A percentile compares a stretch with the other conserved stretches of the same genome.
These are phyloP conservation scores for Rhynchospora tenuis DNA, from an alignment of 176 grass and related monocot species.

Conservation along the genomic window DNA sequence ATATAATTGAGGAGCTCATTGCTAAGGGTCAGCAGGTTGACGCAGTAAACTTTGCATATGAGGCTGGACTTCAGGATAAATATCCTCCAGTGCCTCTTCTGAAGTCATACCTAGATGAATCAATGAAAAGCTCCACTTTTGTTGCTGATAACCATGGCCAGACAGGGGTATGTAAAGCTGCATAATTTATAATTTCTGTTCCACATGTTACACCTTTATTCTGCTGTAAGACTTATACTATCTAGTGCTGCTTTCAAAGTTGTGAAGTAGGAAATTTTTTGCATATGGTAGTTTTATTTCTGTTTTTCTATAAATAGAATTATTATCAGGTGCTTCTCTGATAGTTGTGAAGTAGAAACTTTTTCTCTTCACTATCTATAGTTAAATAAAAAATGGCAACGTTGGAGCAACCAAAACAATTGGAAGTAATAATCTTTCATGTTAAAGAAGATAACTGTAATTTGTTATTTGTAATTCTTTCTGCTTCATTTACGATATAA, in stretches of 20 bases:
- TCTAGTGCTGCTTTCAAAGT: not conserved
- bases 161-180: conserved; percentile 39
- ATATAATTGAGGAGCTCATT: conserved; percentile 83
- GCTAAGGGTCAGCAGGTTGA: conserved; percentile 82
- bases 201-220: not conserved
- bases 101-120: conserved; percentile 75
- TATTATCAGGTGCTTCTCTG: not conserved
- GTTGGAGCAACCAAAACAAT: not conserved
- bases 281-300: not conserved
- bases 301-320: not conserved
- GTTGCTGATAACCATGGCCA: conserved; percentile 54
- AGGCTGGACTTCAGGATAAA: conserved; percentile 79
- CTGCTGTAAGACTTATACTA: not conserved
- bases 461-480: not conserved
- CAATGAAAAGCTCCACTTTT: conserved; percentile 37
- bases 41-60: conserved; percentile 83
- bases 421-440: not conserved
- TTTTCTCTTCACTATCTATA: not conserved
- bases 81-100: conserved; percentile 71
- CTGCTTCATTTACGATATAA: not conserved
- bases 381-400: not conserved
- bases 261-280: not conserved
- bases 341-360: not conserved
- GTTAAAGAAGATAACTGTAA: not conserved
- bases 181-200: not conserved